A percentile compares a stretch with the other conserved stretches of the same genome.
Evolutionary conservation across 2,329 filamentous ascomycete genomes (phyloP).

Genomic region (Neopestalotiopsis sp.): DNA sequence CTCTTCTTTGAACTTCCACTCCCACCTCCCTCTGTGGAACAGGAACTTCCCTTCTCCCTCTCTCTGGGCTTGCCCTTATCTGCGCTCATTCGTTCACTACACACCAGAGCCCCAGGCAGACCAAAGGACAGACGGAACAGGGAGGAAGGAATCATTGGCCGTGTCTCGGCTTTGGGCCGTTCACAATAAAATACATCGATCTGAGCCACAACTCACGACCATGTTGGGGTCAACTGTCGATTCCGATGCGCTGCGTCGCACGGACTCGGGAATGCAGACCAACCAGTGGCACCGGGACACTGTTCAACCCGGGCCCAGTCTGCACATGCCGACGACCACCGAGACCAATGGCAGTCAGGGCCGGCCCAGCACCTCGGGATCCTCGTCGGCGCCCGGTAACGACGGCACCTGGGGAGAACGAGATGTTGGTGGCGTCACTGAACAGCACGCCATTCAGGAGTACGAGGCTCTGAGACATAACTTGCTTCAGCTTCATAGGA

Average conservation of each 20-base stretch:
- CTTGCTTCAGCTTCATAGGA: slow-evolving; percentile 40
- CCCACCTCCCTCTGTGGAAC: too few relatives aligned
- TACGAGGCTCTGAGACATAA: slow-evolving; percentile 42
- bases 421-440: slow-evolving; percentile 39
- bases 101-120: neutral
- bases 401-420: slow-evolving; percentile 45
- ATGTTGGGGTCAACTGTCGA: slow-evolving; percentile 42
- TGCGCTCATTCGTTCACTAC: neutral
- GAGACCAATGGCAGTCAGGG: neutral
- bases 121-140: neutral
- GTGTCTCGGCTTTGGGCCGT: neutral
- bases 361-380: slow-evolving; percentile 5
- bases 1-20: neutral
- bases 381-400: neutral
- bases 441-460: slow-evolving; percentile 41
- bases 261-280: slow-evolving; percentile 35
- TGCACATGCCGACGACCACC: neutral
- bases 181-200: neutral
- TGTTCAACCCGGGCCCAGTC: slow-evolving; percentile 25
- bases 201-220: neutral
- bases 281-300: slow-evolving; percentile 32
- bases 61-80: neutral
- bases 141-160: neutral
- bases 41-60: neutral
- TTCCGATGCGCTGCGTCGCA: slow-evolving; percentile 38